Evolutionary conservation across 306 rosid species (phyloP).

Genomic region (Coriaria nepalensis): DNA sequence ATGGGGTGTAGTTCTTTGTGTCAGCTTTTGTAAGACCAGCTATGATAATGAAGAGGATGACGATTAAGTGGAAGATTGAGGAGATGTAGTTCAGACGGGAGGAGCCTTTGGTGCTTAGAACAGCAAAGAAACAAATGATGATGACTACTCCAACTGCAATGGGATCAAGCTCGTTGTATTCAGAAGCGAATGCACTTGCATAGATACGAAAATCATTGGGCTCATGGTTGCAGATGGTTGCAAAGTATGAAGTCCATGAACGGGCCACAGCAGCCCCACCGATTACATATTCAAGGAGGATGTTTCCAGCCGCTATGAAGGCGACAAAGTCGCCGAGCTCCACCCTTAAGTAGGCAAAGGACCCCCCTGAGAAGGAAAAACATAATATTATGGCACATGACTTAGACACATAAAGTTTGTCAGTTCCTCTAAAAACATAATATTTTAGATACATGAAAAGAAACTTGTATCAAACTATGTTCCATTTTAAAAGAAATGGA

Average conservation of each 20-base stretch:
- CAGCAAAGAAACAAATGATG: conserved; percentile 33
- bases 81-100: conserved; percentile 74
- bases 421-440: too few species aligned
- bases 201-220: conserved; percentile 48
- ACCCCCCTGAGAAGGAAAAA: conserved; percentile 38
- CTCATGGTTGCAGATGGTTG: conserved; percentile 44
- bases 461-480: too few species aligned
- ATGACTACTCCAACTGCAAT: conserved; percentile 37
- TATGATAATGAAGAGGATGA: conserved; percentile 53
- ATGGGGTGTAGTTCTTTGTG: conserved; percentile 24
- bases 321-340: conserved; percentile 80
- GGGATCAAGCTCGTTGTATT: conserved; percentile 54
- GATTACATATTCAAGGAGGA: conserved; percentile 54
- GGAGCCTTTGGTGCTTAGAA: conserved; percentile 66
- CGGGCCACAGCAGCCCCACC: conserved; percentile 68
- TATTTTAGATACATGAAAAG: too few species aligned
- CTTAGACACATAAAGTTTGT: too few species aligned
- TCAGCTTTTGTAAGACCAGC: conserved; percentile 62
- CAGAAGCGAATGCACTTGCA: conserved; percentile 3
- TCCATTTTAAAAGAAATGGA: too few species aligned
- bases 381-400: too few species aligned
- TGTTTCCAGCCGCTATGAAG: conserved; percentile 72
- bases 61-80: conserved; percentile 37
- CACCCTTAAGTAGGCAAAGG: conserved; percentile 73
- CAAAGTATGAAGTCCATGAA: conserved; percentile 76